Evolutionary conservation across 75 land plant species (phyloP).

Genomic region (Pseudotsuga menziesii): DNA sequence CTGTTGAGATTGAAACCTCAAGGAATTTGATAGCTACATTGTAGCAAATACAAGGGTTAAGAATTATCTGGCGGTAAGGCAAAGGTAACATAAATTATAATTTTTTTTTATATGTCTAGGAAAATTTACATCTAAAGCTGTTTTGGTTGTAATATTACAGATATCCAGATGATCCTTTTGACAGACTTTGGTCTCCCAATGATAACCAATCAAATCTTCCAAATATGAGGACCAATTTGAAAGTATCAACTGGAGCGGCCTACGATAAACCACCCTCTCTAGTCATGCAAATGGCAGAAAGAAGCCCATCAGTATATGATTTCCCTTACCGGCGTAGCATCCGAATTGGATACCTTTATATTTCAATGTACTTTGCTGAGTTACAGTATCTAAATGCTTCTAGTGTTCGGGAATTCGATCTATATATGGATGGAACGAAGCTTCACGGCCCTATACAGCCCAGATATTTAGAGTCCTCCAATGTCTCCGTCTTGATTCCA

Average conservation of each 20-base stretch:
- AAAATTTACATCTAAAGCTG: too few species aligned
- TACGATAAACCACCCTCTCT: conserved; percentile 10
- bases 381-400: background rate
- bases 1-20: too few species aligned
- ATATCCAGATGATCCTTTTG: conserved; percentile 18
- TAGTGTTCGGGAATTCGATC: background rate
- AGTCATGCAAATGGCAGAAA: conserved; percentile 1
- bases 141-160: too few species aligned
- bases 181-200: conserved; percentile 11
- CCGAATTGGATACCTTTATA: background rate
- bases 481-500: background rate
- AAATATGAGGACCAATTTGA: background rate
- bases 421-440: background rate
- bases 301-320: background rate
- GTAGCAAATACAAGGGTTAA: too few species aligned
- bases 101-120: too few species aligned
- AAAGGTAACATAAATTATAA: too few species aligned
- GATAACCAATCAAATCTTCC: background rate
- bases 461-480: background rate
- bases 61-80: too few species aligned
- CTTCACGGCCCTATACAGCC: background rate
- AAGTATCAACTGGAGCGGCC: background rate
- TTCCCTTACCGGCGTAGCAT: background rate
- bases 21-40: too few species aligned
- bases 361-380: conserved; percentile 5